Evolutionary conservation across 306 rosid species (phyloP).

Genomic region (Citrullus amarus): DNA sequence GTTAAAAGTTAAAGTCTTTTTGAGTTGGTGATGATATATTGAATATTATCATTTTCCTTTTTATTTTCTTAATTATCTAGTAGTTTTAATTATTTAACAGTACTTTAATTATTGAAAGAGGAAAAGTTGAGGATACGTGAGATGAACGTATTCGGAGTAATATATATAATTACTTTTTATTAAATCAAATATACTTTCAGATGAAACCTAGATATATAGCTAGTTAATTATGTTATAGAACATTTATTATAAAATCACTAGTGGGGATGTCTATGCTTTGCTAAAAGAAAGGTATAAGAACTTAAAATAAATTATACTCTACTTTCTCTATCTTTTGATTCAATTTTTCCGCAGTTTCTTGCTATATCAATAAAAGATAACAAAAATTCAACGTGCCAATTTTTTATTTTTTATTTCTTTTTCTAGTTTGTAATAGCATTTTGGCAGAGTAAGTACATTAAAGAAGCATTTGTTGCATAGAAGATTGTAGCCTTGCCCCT

Average conservation of each 20-base stretch:
- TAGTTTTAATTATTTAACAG: background rate
- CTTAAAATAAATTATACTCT: background rate
- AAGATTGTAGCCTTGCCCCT: background rate
- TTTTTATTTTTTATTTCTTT: background rate
- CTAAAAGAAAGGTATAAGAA: background rate
- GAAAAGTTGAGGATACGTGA: background rate
- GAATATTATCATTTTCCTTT: conserved; percentile 1
- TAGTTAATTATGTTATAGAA: background rate
- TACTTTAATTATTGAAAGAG: background rate
- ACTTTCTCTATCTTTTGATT: background rate
- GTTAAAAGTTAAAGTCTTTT: background rate
- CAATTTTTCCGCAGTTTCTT: background rate
- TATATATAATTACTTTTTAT: background rate
- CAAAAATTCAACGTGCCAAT: background rate
- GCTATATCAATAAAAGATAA: background rate
- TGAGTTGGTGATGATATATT: background rate
- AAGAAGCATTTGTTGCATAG: background rate
- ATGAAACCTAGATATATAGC: background rate
- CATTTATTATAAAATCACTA: background rate
- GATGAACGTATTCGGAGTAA: background rate
- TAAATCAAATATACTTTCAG: background rate
- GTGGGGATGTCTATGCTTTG: background rate
- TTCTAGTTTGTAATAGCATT: background rate
- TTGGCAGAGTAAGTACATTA: background rate
- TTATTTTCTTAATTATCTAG: background rate